Conservation (phyloP, 1,139 yeast genomes). For the Pneumocystis canis region DNA sequence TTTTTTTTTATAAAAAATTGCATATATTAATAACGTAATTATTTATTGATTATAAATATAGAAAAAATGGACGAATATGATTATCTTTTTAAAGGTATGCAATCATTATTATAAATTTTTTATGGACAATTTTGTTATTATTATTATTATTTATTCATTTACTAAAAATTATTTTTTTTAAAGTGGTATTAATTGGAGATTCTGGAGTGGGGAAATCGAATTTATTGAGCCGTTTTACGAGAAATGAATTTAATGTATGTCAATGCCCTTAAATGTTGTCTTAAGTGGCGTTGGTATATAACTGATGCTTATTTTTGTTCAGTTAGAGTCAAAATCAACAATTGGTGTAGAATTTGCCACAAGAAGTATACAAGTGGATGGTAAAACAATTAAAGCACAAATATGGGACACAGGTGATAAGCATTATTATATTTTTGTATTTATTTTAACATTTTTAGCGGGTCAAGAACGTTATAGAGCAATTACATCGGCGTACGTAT, state of each 20-base stretch:
- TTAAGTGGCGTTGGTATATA: background rate
- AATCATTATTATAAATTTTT: no score
- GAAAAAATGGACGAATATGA: conserved; percentile 10
- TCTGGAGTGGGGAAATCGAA: conserved; percentile 97
- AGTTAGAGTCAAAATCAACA: conserved; percentile 83
- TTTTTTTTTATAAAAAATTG: background rate
- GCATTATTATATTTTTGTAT: conserved; percentile 7
- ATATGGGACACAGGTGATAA: conserved; percentile 99
- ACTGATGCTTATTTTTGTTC: conserved; percentile 19
- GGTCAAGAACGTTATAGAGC: conserved; percentile 63
- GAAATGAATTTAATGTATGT: conserved; percentile 54
- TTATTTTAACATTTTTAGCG: background rate
- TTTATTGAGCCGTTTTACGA: conserved; percentile 79
- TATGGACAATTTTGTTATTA: no score
- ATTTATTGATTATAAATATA: background rate
- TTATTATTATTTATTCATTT: background rate
- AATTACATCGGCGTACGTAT: conserved; percentile 52
- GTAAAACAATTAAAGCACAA: conserved; percentile 90
- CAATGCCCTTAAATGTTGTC: background rate
- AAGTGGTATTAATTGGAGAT: conserved; percentile 86
- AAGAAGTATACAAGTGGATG: conserved; percentile 85
- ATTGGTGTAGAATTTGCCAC: conserved; percentile 98
- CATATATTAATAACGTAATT: background rate
- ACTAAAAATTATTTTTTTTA: conserved; percentile 4
- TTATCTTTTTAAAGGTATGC: conserved; percentile 2